Base-by-base conservation (phyloP, 2,329 filamentous ascomycete species). In the Lojkania enalia region DNA sequence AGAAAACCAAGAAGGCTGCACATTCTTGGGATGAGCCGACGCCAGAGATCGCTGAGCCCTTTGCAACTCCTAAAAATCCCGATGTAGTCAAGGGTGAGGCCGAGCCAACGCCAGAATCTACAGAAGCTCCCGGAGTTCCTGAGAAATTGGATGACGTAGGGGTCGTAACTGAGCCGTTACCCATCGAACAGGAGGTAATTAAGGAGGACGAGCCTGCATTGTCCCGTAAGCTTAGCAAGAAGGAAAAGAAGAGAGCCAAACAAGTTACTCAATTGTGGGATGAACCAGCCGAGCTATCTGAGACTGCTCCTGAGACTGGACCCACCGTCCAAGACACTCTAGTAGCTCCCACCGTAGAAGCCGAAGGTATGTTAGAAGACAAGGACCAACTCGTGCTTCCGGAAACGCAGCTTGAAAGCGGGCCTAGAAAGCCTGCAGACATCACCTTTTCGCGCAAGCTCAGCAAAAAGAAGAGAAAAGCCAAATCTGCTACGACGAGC, bases 391-490 rank as follows among this genome's bases (percentile, higher is more conserved):
- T n/a, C n/a, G n/a, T n/a, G n/a, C n/a, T n/a, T n/a, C n/a, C n/a
- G n/a, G n/a, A n/a, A n/a, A n/a, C n/a, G n/a, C n/a, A n/a, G n/a
- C n/a, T n/a, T n/a, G n/a, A n/a, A n/a, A n/a, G n/a, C n/a, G n/a
- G n/a, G n/a, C n/a, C n/a, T n/a, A n/a, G n/a, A n/a, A n/a, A n/a
- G n/a, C n/a, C n/a, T n/a, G n/a, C n/a, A n/a, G n/a, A n/a, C n/a
- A n/a, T n/a, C n/a, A n/a, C 25, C 2, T 42, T 48, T 16, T 43
- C 50, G 13, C 54, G 40, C 20, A 69, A 70, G 51, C 60, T 59
- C 46, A 64, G 67, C 21, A 73, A 74, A 58, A 75, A 74, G 38
- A 73, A 72, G 53, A 70, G 41, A 42, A 48, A 48, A 32, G 44
- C 25, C 11, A 53, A 52, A 30, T 36, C 21, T 11, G 25, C 37